A percentile compares a stretch with the other conserved stretches of the same genome.
Conservation (phyloP, 805 yeast species). For the Pichia phayaonensis region DNA sequence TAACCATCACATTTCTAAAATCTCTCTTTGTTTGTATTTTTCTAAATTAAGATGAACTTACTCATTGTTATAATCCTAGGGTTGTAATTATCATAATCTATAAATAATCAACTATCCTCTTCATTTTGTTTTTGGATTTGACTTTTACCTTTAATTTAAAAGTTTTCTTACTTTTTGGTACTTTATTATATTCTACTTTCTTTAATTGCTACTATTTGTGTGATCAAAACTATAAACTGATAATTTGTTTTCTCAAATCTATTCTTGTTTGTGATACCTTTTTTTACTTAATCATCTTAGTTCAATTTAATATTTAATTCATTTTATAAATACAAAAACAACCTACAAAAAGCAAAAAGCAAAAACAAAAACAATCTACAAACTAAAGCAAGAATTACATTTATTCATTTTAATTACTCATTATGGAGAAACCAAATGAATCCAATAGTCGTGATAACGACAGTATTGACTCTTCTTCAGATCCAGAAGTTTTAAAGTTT, state of each 20-base stretch:
- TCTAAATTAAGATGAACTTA: background rate
- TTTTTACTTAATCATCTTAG: too few species aligned
- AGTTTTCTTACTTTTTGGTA: too few species aligned
- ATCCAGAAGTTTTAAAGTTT: slow-evolving; percentile 14
- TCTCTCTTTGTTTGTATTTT: background rate
- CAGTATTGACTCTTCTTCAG: slow-evolving; percentile 15
- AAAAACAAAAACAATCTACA: background rate
- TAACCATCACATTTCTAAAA: background rate
- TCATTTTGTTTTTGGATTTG: too few species aligned
- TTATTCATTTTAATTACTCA: background rate
- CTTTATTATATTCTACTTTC: too few species aligned
- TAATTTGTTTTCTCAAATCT: too few species aligned
- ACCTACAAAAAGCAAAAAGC: background rate
- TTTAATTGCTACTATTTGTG: background rate
- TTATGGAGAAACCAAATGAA: slow-evolving; percentile 9
- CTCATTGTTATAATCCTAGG: background rate
- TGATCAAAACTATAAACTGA: too few species aligned
- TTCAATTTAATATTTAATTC: background rate
- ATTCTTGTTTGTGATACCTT: background rate
- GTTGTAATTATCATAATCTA: background rate
- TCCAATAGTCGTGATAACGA: slow-evolving; percentile 13
- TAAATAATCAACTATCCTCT: background rate
- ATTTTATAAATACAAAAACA: too few species aligned
- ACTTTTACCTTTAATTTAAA: too few species aligned
- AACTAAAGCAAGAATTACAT: background rate